phyloP scores from a whole-genome alignment of 2,329 filamentous ascomycete genomes.

The Diaporthe helianthi region DNA sequence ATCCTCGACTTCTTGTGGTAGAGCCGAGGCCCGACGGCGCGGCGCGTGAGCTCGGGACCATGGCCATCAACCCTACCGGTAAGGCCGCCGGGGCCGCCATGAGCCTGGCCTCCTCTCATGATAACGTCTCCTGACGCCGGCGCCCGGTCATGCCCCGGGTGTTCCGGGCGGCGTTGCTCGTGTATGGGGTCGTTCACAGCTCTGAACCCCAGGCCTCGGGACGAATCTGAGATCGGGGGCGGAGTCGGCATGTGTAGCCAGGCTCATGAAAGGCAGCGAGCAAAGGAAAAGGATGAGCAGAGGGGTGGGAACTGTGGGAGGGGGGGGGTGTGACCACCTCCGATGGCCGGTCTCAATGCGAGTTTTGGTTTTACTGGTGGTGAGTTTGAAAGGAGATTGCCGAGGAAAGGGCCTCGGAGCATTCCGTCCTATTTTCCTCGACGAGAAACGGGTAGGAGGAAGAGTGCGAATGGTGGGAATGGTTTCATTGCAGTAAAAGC shows the following conservation, averaged over 20 bases:
- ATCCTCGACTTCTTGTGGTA: slow-evolving; percentile 44
- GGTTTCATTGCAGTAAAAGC: not conserved
- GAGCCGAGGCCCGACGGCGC: slow-evolving; percentile 37
- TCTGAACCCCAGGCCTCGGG: slow-evolving; percentile 5
- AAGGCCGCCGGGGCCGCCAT: not conserved
- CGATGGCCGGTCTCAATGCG: not conserved
- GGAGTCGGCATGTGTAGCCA: slow-evolving; percentile 11
- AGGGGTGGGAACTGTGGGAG: too few species aligned
- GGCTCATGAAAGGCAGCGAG: not conserved
- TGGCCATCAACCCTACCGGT: not conserved
- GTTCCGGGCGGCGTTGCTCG: not conserved
- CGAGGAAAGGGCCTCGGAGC: not conserved
- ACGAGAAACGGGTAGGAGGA: not conserved
- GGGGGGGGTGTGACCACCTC: not conserved
- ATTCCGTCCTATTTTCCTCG: not conserved
- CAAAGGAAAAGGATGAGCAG: slow-evolving; percentile 21
- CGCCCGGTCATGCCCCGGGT: not conserved
- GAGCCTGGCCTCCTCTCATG: slow-evolving; percentile 12
- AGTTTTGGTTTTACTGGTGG: not conserved
- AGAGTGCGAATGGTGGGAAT: too few species aligned
- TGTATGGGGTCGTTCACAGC: slow-evolving; percentile 1
- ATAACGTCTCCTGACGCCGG: slow-evolving; percentile 5
- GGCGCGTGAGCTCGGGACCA: slow-evolving; percentile 13
- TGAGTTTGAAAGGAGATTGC: not conserved
- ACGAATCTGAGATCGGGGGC: not conserved